These are phyloP conservation scores for Musa beccarii DNA, from an alignment of 176 grass and related monocot genomes.

Conservation along the genomic window DNA sequence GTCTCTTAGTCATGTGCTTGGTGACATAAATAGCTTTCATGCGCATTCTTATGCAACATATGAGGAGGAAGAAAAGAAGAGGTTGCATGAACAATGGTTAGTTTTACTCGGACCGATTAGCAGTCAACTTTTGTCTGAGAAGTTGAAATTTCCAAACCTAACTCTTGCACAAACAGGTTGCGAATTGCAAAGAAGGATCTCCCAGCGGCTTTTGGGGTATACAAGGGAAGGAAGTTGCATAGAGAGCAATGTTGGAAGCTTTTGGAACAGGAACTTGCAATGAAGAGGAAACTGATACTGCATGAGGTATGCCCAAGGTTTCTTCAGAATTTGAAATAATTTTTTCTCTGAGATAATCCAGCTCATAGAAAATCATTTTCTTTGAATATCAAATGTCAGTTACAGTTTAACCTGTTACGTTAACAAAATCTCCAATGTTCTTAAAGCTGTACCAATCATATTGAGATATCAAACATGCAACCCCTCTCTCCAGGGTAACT, in stretches of 20 bases:
- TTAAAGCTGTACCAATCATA: too few relatives aligned
- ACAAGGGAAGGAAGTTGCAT: slow-evolving; percentile 15
- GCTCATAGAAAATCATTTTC: background rate
- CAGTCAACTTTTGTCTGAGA: background rate
- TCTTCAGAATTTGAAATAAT: background rate
- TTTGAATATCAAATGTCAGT: background rate
- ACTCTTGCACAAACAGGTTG: slow-evolving; percentile 27
- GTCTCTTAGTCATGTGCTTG: slow-evolving; percentile 38
- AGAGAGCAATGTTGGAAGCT: slow-evolving; percentile 28
- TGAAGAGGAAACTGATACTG: slow-evolving; percentile 26
- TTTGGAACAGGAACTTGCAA: slow-evolving; percentile 29
- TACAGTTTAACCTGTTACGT: too few relatives aligned
- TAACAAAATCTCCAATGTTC: too few relatives aligned
- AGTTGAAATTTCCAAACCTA: slow-evolving; percentile 10
- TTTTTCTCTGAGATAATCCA: background rate
- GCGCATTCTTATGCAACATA: slow-evolving; percentile 33
- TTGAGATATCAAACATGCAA: too few relatives aligned
- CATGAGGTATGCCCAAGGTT: slow-evolving; percentile 35
- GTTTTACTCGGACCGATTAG: slow-evolving; percentile 9
- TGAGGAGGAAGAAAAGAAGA: slow-evolving; percentile 39
- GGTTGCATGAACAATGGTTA: slow-evolving; percentile 38
- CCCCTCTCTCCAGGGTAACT: too few relatives aligned
- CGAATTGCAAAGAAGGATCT: slow-evolving; percentile 33
- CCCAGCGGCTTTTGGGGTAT: slow-evolving; percentile 22
- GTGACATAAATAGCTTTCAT: slow-evolving; percentile 36